Base-by-base conservation (phyloP, 345 rosid species). In the Syzygium oleosum region DNA sequence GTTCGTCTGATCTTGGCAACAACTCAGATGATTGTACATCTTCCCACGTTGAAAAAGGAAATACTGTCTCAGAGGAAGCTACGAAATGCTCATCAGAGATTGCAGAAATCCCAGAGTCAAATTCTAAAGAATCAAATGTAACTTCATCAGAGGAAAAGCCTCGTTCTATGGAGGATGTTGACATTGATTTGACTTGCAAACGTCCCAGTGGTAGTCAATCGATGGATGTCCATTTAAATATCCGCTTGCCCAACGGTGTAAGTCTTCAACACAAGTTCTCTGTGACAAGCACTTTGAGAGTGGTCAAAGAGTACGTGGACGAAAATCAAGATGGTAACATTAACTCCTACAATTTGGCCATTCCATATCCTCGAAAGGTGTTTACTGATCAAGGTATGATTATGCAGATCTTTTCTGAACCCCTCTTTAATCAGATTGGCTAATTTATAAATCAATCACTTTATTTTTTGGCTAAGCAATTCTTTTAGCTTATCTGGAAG, bases 331-430 rank as follows among this genome's bases (percentile, higher is more conserved):
- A 92, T 87, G 85, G 85, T 86, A 91, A 56, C 78, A 80, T 91
- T 59, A 90, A 94, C 88, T 88, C 95, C 29, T 96, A 95, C 85
- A 93, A 97, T 92, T 95, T 97, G 87, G 98, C 97, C 9, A 87
- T 94, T 90, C 99, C 98, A 83, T 96, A 97, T 92, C 98, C 99
- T 34, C 96, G 97, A 89, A 96, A 92, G 92, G 92, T 95, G 38
- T 97, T 95, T 89, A 90, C 87, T 88, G 95, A 94, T 93, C 94
- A 95, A 95, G 98, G 98, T 96, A 94, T 38, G 83, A 73, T 73
- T 73, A 10, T 73, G 27, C 49, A 38, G 22, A 73, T 38, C 83
- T 34, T 73, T 19, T 73, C 49, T 73, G 49, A 41, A 73, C 83
- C 83, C 83, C 49, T 65, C 23, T 31, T 31, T 65, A 65, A 65